Percentiles rank a stretch among this genome's conserved stretches.
Conservation (phyloP, 2,329 filamentous ascomycete genomes). For the Ophiostoma ips region DNA sequence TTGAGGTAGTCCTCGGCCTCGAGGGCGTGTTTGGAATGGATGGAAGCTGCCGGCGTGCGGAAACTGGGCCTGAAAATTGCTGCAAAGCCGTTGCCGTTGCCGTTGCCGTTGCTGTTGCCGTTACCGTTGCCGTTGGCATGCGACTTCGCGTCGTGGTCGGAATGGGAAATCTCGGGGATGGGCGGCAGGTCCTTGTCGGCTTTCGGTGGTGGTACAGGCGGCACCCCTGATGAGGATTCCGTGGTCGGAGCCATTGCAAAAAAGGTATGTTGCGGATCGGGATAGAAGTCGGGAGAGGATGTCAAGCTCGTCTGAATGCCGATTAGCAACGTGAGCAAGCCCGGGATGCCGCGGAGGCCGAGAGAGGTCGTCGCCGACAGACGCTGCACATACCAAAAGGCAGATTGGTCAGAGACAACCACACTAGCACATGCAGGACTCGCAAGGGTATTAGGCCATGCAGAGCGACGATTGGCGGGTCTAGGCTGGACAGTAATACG, state of each 20-base stretch:
- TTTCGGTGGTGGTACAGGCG: neutral
- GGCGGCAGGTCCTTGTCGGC: conserved; percentile 11
- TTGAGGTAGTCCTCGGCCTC: conserved; percentile 26
- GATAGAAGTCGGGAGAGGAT: neutral
- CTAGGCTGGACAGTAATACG: no score
- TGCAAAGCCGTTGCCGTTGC: conserved; percentile 4
- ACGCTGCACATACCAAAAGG: neutral
- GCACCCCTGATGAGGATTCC: neutral
- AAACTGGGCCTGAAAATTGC: neutral
- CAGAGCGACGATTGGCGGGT: neutral
- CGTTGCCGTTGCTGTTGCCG: neutral
- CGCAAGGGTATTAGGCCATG: conserved; percentile 3
- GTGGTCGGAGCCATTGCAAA: neutral
- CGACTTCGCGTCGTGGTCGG: neutral
- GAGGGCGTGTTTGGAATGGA: neutral
- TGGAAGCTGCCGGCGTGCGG: neutral
- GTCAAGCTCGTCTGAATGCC: neutral
- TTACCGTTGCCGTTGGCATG: conserved; percentile 8
- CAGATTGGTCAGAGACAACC: conserved; percentile 1
- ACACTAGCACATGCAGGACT: conserved; percentile 4
- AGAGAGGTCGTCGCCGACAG: neutral
- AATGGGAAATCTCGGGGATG: neutral
- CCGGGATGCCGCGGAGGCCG: neutral
- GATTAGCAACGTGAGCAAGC: neutral
- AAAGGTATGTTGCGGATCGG: neutral